phyloP scores from a whole-genome alignment of 345 rosid species.

The Euphorbia tirucalli region DNA sequence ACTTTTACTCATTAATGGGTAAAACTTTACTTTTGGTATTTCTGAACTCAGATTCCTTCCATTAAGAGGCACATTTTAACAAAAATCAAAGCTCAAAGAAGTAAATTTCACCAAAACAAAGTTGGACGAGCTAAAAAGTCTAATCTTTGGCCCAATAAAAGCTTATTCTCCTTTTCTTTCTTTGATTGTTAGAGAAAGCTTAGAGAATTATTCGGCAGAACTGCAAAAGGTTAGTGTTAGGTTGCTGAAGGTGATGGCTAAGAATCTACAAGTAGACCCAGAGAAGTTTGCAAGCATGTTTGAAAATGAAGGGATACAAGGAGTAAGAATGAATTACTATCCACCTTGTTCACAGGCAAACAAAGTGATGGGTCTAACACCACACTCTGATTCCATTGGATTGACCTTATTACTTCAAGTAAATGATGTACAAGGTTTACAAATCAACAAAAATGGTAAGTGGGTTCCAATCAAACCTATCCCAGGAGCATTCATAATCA shows the following conservation, averaged over 20 bases:
- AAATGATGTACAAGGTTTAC: slow-evolving; percentile 32
- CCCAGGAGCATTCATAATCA: slow-evolving; percentile 34
- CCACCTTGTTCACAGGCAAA: slow-evolving; percentile 36
- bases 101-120: too few relatives aligned
- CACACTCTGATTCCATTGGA: slow-evolving; percentile 41
- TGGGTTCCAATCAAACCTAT: slow-evolving; percentile 34
- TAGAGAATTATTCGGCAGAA: slow-evolving; percentile 33
- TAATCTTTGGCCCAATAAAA: too few relatives aligned
- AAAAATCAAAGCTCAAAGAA: too few relatives aligned
- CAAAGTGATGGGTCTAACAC: slow-evolving; percentile 35
- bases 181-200: slow-evolving; percentile 18
- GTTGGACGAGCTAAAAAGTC: too few relatives aligned
- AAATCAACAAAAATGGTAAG: slow-evolving; percentile 31
- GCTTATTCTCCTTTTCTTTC: too few relatives aligned
- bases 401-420: slow-evolving; percentile 34
- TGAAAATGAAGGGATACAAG: slow-evolving; percentile 31
- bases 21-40: too few relatives aligned
- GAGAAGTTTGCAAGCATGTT: slow-evolving; percentile 24
- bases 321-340: slow-evolving; percentile 44
- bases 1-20: too few relatives aligned
- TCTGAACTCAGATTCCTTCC: too few relatives aligned
- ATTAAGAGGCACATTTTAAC: too few relatives aligned
- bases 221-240: slow-evolving; percentile 15
- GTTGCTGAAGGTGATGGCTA: slow-evolving; percentile 29
- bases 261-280: slow-evolving; percentile 32